Percentiles rank a stretch among this genome's conserved stretches.
Evolutionary conservation across 2,329 filamentous ascomycete species (phyloP).

Genomic region (Blastomyces gilchristii): DNA sequence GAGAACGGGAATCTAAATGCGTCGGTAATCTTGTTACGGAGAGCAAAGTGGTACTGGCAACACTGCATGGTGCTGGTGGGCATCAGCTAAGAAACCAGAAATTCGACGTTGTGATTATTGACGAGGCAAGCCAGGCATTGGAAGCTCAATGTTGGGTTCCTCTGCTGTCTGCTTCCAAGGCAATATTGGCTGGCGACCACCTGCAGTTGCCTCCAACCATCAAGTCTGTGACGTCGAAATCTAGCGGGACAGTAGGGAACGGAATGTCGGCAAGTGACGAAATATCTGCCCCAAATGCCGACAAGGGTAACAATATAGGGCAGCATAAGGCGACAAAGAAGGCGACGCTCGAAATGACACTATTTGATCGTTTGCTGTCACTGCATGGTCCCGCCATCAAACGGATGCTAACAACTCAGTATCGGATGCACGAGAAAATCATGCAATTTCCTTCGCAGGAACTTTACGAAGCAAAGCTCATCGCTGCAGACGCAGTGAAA

Average conservation of each 20-base stretch:
- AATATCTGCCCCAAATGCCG: background rate
- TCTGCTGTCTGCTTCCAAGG: constrained; percentile 66
- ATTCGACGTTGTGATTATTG: constrained; percentile 91
- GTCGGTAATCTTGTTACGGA: constrained; percentile 62
- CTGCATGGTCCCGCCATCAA: constrained; percentile 79
- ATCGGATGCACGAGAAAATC: constrained; percentile 93
- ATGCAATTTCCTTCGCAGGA: constrained; percentile 90
- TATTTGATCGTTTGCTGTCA: constrained; percentile 79
- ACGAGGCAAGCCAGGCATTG: constrained; percentile 89
- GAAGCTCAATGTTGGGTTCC: constrained; percentile 98
- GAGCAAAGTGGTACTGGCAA: constrained; percentile 83
- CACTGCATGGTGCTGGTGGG: constrained; percentile 82
- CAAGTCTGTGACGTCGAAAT: constrained; percentile 57
- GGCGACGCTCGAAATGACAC: constrained; percentile 62
- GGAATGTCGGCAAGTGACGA: constrained; percentile 25
- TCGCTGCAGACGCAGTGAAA: constrained; percentile 72
- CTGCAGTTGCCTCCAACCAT: constrained; percentile 90
- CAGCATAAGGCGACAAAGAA: constrained; percentile 28
- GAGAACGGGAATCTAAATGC: constrained; percentile 72
- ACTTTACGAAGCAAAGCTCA: constrained; percentile 70
- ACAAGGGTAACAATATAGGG: constrained; percentile 21
- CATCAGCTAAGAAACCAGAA: constrained; percentile 66
- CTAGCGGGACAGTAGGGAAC: constrained; percentile 31
- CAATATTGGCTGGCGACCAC: constrained; percentile 87
- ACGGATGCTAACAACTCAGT: constrained; percentile 90